These are phyloP conservation scores for Adansonia digitata DNA, from an alignment of 345 rosid genomes.

Conservation along the genomic window DNA sequence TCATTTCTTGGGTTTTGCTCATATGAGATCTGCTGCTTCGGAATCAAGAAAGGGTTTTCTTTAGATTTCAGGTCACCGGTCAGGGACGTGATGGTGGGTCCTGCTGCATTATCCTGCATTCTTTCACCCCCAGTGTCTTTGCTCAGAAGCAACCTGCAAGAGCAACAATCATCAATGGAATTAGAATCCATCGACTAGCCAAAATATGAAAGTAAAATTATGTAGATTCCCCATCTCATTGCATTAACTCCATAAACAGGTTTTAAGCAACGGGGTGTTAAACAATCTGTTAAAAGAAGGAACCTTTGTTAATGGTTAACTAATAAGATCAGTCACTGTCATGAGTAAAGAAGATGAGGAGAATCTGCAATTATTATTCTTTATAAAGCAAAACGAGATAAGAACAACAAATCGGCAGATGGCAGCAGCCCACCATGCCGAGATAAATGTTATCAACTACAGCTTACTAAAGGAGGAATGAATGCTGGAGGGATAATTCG, in stretches of 20 bases:
- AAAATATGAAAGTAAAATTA: no score
- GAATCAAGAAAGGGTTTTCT: constrained; percentile 31
- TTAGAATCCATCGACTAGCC: not conserved
- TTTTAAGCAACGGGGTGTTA: not conserved
- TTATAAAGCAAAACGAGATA: not conserved
- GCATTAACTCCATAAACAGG: no score
- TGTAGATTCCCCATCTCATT: no score
- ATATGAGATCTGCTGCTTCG: constrained; percentile 30
- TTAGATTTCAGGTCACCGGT: constrained; percentile 26
- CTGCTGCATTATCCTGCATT: constrained; percentile 23
- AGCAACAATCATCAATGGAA: not conserved
- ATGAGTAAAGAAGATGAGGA: not conserved
- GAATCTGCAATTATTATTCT: not conserved
- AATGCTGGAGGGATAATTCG: not conserved
- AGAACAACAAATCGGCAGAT: not conserved
- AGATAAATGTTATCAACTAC: not conserved
- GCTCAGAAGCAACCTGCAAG: constrained; percentile 39
- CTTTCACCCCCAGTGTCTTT: constrained; percentile 30
- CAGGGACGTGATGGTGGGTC: constrained; percentile 27
- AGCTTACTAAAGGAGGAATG: not conserved
- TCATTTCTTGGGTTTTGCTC: constrained; percentile 25
- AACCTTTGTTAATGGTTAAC: not conserved
- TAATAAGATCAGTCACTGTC: not conserved
- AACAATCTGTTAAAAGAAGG: not conserved
- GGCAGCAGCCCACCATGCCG: not conserved